Evolutionary conservation across 2,329 filamentous ascomycete species (phyloP).

Genomic region (Alternaria sp.): DNA sequence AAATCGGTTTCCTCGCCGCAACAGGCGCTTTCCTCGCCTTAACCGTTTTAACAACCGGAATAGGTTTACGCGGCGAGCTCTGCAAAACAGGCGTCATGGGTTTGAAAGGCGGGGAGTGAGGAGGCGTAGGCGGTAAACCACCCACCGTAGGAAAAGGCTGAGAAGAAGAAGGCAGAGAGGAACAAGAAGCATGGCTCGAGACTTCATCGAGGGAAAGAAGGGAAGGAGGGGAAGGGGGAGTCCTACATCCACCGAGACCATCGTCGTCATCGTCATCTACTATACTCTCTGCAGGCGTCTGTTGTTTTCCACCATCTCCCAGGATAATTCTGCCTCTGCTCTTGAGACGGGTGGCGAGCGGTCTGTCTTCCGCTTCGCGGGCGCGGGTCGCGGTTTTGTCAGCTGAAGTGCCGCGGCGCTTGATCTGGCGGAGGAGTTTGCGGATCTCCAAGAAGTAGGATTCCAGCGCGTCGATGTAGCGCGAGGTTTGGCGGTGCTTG

Average conservation of each 20-base stretch:
- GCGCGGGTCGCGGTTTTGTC: constrained; percentile 64
- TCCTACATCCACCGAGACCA: constrained; percentile 85
- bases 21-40: constrained; percentile 25
- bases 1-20: constrained; percentile 26
- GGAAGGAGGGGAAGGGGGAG: constrained; percentile 43
- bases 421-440: constrained; percentile 77
- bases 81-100: constrained; percentile 41
- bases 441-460: constrained; percentile 90
- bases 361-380: constrained; percentile 65
- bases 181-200: constrained; percentile 15
- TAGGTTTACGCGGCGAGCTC: constrained; percentile 31
- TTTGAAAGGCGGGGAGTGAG: constrained; percentile 45
- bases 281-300: constrained; percentile 70
- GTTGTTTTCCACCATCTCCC: constrained; percentile 59
- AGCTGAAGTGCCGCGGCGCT: constrained; percentile 60
- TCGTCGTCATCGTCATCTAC: constrained; percentile 80
- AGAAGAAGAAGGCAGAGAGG: constrained; percentile 13
- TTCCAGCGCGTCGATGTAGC: constrained; percentile 89
- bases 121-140: constrained; percentile 38
- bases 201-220: constrained; percentile 28
- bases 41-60: constrained; percentile 28
- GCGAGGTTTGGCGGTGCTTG: constrained; percentile 91
- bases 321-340: constrained; percentile 76
- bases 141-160: not conserved
- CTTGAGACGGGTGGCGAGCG: constrained; percentile 64